A percentile compares a stretch with the other conserved stretches of the same genome.
These are phyloP conservation scores for Cyclaneusma minus DNA, from an alignment of 2,329 filamentous ascomycete species.

Conservation along the genomic window DNA sequence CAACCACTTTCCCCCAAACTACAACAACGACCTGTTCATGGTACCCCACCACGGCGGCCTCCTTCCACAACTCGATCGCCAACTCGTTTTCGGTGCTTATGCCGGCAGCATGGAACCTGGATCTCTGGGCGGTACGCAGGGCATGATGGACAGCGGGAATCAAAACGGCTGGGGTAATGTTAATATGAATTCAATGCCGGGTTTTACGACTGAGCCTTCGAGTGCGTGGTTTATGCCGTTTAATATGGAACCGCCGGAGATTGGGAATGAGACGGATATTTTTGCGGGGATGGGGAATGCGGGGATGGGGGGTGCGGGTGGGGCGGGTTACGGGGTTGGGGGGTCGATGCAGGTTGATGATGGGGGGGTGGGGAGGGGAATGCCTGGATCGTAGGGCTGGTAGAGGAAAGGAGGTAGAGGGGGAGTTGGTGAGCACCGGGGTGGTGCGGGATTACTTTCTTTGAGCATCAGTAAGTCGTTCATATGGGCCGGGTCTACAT, in stretches of 20 bases:
- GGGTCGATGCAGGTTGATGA: conserved; percentile 12
- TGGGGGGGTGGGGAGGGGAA: too few species aligned
- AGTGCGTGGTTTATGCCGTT: conserved; percentile 89
- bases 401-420: too few species aligned
- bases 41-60: conserved; percentile 32
- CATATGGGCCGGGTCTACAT: too few species aligned
- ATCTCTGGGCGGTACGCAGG: conserved; percentile 6
- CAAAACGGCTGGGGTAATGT: conserved; percentile 10
- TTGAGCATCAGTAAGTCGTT: too few species aligned
- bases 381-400: too few species aligned
- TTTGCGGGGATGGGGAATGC: conserved; percentile 12
- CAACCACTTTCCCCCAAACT: conserved; percentile 18
- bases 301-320: conserved; percentile 7
- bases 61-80: conserved; percentile 57
- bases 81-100: conserved; percentile 64
- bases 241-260: conserved; percentile 65
- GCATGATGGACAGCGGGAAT: conserved; percentile 11
- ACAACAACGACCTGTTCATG: conserved; percentile 33
- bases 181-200: conserved; percentile 9
- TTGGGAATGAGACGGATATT: conserved; percentile 28
- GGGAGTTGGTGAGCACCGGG: too few species aligned
- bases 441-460: too few species aligned
- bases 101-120: conserved; percentile 32
- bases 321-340: conserved; percentile 8
- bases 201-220: conserved; percentile 26